Percentiles rank a stretch among this genome's conserved stretches.
These are phyloP conservation scores for Aspergillus fumigatus DNA, from an alignment of 2,329 filamentous ascomycete genomes.

Conservation along the genomic window DNA sequence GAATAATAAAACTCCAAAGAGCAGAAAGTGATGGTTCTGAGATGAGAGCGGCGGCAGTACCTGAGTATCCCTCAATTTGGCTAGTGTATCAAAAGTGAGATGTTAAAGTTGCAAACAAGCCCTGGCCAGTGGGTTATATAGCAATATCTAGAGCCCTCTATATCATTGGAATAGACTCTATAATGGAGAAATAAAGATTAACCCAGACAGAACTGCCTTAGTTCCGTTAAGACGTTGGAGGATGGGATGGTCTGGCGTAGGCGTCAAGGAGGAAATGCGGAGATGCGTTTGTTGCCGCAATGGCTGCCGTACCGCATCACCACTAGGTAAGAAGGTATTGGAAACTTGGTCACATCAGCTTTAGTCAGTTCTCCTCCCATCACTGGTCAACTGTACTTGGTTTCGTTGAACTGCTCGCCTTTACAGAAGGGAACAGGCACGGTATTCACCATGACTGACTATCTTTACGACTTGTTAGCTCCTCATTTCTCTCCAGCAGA, in stretches of 20 bases:
- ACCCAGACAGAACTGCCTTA: background rate
- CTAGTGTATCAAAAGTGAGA: background rate
- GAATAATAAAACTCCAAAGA: no score
- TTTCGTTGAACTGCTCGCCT: conserved; percentile 8
- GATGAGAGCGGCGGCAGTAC: no score
- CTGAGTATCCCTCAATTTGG: no score
- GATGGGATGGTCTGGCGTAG: background rate
- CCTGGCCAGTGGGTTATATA: background rate
- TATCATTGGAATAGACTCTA: background rate
- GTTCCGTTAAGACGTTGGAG: background rate
- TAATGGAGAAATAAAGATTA: background rate
- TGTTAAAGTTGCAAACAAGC: background rate
- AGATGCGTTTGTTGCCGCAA: conserved; percentile 28
- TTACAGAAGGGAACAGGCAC: conserved; percentile 10
- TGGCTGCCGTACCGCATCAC: conserved; percentile 20
- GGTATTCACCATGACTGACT: conserved; percentile 57
- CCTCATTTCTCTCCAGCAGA: conserved; percentile 52
- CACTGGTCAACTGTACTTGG: background rate
- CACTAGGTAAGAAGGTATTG: no score
- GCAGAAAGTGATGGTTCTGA: no score
- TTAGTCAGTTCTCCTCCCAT: conserved; percentile 8
- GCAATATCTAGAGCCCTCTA: background rate
- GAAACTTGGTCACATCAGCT: background rate
- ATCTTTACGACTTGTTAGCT: conserved; percentile 68
- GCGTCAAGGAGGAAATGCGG: conserved; percentile 7